Evolutionary conservation across 2,329 filamentous ascomycete species (phyloP).

Genomic region (Cryphonectria carpinicola): DNA sequence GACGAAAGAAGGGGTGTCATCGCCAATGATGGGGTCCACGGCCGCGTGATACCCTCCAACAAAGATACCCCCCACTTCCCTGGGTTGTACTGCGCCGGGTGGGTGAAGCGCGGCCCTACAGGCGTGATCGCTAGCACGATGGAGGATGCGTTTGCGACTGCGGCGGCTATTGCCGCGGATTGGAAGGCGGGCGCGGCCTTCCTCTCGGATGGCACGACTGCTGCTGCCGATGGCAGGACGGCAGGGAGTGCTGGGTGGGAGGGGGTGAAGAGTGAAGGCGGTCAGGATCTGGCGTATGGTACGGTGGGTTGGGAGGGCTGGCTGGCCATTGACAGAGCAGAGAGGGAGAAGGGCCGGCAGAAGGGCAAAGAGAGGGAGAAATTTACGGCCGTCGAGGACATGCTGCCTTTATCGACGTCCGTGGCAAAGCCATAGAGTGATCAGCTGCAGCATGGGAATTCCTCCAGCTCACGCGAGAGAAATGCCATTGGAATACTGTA

Average conservation of each 20-base stretch:
- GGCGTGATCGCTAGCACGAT: conserved; percentile 96
- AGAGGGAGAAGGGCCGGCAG: conserved; percentile 66
- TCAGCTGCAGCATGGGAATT: no score
- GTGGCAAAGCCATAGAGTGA: background rate
- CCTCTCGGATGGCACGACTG: conserved; percentile 35
- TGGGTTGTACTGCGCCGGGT: conserved; percentile 90
- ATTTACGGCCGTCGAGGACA: conserved; percentile 60
- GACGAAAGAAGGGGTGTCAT: conserved; percentile 75
- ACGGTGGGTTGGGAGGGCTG: conserved; percentile 81
- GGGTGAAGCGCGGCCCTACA: conserved; percentile 93
- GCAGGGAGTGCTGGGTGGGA: conserved; percentile 69
- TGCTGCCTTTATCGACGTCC: conserved; percentile 46
- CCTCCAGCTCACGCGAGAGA: background rate
- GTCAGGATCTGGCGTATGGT: conserved; percentile 34
- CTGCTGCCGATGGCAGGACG: conserved; percentile 6
- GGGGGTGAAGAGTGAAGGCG: conserved; percentile 66
- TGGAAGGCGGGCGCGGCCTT: conserved; percentile 58
- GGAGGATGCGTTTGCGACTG: conserved; percentile 90
- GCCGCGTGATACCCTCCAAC: conserved; percentile 62
- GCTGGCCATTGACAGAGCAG: conserved; percentile 78
- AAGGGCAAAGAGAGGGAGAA: conserved; percentile 81
- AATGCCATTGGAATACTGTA: conserved; percentile 15
- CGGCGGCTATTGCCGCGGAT: conserved; percentile 80
- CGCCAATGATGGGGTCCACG: conserved; percentile 75
- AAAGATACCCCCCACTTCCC: conserved; percentile 44